These are phyloP conservation scores for Yamadazyma nakazawae DNA, from an alignment of 805 yeast species.

Conservation along the genomic window DNA sequence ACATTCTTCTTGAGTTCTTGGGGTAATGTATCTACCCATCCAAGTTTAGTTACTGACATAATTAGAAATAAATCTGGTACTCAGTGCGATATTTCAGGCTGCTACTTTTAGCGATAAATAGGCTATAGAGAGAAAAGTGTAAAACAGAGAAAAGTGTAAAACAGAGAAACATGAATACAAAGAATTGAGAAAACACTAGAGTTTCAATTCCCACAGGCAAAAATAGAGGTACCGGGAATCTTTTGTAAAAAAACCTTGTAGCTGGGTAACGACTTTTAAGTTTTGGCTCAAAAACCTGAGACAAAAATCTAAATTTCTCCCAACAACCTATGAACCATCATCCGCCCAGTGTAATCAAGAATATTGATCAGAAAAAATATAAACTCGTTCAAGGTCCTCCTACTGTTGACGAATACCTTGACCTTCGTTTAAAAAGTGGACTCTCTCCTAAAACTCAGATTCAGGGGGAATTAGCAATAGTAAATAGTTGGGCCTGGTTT, in stretches of 20 bases:
- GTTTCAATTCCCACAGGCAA: too few species aligned
- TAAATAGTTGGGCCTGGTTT: not conserved
- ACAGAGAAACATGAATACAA: too few species aligned
- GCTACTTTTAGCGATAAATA: too few species aligned
- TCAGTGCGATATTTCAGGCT: not conserved
- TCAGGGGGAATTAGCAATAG: slow-evolving; percentile 2
- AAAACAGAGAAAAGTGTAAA: too few species aligned
- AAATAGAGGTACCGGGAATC: too few species aligned
- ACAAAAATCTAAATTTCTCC: not conserved
- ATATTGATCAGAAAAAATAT: not conserved
- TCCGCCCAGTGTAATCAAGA: not conserved
- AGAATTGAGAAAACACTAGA: too few species aligned
- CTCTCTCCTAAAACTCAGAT: slow-evolving; percentile 1
- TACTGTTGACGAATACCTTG: slow-evolving; percentile 2
- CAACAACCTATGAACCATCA: not conserved
- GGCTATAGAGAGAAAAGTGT: too few species aligned
- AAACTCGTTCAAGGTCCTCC: not conserved
- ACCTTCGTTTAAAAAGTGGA: slow-evolving; percentile 4
- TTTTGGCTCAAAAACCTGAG: not conserved
- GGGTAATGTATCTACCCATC: slow-evolving; percentile 13
- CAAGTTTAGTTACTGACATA: slow-evolving; percentile 12
- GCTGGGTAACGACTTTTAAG: too few species aligned
- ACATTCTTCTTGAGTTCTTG: slow-evolving; percentile 6
- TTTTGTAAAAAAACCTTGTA: too few species aligned
- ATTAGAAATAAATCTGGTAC: not conserved